These are phyloP conservation scores for Cajanus cajan DNA, from an alignment of 306 rosid genomes.

Conservation along the genomic window DNA sequence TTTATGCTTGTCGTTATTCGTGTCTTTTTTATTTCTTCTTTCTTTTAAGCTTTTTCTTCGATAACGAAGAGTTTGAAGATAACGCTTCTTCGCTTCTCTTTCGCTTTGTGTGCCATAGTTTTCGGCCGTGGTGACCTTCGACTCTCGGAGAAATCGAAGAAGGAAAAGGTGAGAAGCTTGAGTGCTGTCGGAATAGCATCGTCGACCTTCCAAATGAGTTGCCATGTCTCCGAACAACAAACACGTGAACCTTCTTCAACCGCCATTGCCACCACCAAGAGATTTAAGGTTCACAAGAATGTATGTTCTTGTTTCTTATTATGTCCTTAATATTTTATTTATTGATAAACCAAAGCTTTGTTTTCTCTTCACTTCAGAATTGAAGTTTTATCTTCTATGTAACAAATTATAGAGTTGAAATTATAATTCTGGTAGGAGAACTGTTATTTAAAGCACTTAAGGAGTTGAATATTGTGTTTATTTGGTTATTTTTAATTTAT, in stretches of 20 bases:
- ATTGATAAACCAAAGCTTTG: too few species aligned
- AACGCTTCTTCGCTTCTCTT: constrained; percentile 29
- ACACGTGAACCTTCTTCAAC: constrained; percentile 16
- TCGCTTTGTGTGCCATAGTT: constrained; percentile 21
- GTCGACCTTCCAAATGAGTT: constrained; percentile 52
- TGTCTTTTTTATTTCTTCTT: constrained; percentile 9
- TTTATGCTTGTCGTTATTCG: constrained; percentile 51
- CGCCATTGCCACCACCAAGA: constrained; percentile 34
- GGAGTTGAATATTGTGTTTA: background rate
- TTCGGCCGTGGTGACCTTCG: constrained; percentile 11
- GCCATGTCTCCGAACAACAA: constrained; percentile 38
- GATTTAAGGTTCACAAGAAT: constrained; percentile 53
- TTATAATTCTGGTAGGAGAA: too few species aligned
- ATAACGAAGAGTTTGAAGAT: constrained; percentile 40
- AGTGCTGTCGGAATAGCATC: constrained; percentile 45
- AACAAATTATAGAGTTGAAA: background rate
- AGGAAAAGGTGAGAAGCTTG: constrained; percentile 62
- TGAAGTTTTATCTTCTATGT: background rate
- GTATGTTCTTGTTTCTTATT: constrained; percentile 18
- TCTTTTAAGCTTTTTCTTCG: constrained; percentile 14
- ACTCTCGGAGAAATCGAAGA: constrained; percentile 54
- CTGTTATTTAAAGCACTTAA: background rate
- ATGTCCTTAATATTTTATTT: background rate
- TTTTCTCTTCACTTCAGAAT: background rate
- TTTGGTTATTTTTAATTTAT: background rate